Percentiles rank a stretch among this genome's conserved stretches.
Conservation (phyloP, 441 rosid species). For the Biscutella auriculata region DNA sequence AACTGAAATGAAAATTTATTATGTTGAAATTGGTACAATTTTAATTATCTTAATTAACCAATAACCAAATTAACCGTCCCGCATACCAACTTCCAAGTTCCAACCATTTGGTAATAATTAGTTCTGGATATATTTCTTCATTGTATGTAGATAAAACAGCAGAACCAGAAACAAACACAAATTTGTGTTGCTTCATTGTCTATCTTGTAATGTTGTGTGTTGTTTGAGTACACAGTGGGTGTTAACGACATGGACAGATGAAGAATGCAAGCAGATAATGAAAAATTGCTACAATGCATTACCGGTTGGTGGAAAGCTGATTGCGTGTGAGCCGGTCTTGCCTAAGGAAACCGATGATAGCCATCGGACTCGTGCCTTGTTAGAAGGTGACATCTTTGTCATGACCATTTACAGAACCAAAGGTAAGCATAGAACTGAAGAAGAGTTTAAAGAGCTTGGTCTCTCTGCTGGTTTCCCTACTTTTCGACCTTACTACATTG, state of each 20-base stretch:
- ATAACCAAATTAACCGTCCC: too few species aligned
- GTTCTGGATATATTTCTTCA: too few species aligned
- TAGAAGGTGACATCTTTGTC: constrained; percentile 66
- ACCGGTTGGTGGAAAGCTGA: constrained; percentile 62
- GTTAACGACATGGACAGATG: constrained; percentile 66
- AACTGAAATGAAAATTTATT: too few species aligned
- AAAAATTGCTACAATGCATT: constrained; percentile 68
- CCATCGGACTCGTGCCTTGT: constrained; percentile 58
- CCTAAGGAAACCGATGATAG: constrained; percentile 56
- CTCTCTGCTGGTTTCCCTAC: constrained; percentile 45
- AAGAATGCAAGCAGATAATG: constrained; percentile 68
- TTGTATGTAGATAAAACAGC: too few species aligned
- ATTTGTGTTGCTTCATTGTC: too few species aligned
- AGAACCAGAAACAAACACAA: too few species aligned
- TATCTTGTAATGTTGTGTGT: not conserved
- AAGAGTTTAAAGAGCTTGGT: constrained; percentile 55
- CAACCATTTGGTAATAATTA: too few species aligned
- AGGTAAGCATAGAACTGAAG: constrained; percentile 70
- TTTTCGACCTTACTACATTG: constrained; percentile 39
- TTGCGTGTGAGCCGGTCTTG: constrained; percentile 74
- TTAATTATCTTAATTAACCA: too few species aligned
- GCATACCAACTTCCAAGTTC: too few species aligned
- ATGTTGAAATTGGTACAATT: too few species aligned
- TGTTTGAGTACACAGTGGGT: constrained; percentile 46
- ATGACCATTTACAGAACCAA: constrained; percentile 75